Base-by-base conservation (phyloP, 768 basidiomycete genomes). In the Lactarius akahatsu region DNA sequence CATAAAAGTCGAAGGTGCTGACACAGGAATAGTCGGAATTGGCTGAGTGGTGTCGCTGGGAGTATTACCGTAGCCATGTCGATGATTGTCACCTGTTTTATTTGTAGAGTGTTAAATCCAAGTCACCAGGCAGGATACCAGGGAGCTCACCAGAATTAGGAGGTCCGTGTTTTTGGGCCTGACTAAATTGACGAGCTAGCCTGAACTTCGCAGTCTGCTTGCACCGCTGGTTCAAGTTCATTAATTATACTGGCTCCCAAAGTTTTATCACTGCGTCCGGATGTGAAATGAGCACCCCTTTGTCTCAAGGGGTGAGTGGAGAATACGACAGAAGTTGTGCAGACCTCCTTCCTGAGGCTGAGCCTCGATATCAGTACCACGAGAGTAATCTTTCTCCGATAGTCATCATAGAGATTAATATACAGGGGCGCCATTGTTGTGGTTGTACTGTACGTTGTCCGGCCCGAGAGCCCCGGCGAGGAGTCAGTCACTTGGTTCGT, bases 211-310 rank as follows among this genome's bases (percentile, higher is more conserved):
- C 43, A 1, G 45, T 23, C 45, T 47, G 8, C 10, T 47, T 47
- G 0, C n/a, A 2, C n/a, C 0, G 11, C 45, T 23, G 9, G 9
- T n/a, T 7, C 20, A n/a, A n/a, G n/a, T n/a, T n/a, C n/a, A n/a
- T n/a, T n/a, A n/a, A n/a, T n/a, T n/a, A 23, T 23, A 4, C 10
- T 23, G 23, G 10, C 47, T 23, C 47, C 23, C 23, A 10, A 50
- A 26, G 23, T 9, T 50, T 50, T 4, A 26, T 10, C 47, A 34
- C 34, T 34, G 34, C 1, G 9, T 34, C 9, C 1, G 9, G 9
- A 9, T 34, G 32, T 34, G 32, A 34, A 34, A 34, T 34, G 32
- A 8, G 32, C 32, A 34, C 32, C 34, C 8, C 34, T 34, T 1
- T 34, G 9, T 34, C 34, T 34, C 34, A 15, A 40, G 3, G 38